A percentile compares a stretch with the other conserved stretches of the same genome.
Conservation (phyloP, 805 yeast species). For the Scheffersomyces stipitis region DNA sequence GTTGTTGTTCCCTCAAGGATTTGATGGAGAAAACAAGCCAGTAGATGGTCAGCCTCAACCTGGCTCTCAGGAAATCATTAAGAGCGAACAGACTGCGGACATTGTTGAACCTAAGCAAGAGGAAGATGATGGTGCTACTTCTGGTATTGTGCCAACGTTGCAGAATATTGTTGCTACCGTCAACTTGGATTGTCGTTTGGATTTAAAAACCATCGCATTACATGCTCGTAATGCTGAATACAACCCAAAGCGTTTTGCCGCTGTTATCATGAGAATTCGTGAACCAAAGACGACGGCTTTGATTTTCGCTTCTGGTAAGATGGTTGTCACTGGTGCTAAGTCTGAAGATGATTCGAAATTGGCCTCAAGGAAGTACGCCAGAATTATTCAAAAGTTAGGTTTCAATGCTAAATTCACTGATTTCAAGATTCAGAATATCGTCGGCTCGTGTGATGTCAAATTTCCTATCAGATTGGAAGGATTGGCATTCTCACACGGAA, state of each 20-base stretch:
- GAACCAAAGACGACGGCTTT: slow-evolving; percentile 98
- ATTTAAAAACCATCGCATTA: slow-evolving; percentile 92
- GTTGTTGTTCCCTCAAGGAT: slow-evolving; percentile 59
- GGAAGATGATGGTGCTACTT: slow-evolving; percentile 71
- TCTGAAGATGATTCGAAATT: slow-evolving; percentile 98
- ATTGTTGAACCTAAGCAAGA: slow-evolving; percentile 41
- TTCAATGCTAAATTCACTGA: slow-evolving; percentile 97
- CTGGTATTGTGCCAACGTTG: slow-evolving; percentile 94
- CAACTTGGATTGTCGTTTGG: slow-evolving; percentile 92
- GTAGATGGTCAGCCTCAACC: slow-evolving; percentile 8
- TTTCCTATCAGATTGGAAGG: slow-evolving; percentile 98
- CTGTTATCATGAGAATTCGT: slow-evolving; percentile 98
- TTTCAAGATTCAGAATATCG: slow-evolving; percentile 96
- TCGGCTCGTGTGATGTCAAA: slow-evolving; percentile 97
- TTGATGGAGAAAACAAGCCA: slow-evolving; percentile 23
- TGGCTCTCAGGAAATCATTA: slow-evolving; percentile 8
- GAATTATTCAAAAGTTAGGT: slow-evolving; percentile 96
- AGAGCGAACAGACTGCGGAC: slow-evolving; percentile 15
- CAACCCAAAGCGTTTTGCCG: slow-evolving; percentile 98
- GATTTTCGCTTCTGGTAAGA: slow-evolving; percentile 97
- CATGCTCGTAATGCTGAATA: slow-evolving; percentile 99
- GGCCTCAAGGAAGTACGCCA: slow-evolving; percentile 95
- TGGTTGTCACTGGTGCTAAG: slow-evolving; percentile 99
- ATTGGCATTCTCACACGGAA: slow-evolving; percentile 95
- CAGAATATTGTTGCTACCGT: slow-evolving; percentile 98